Base-by-base conservation (phyloP, 768 basidiomycete genomes). In the Panaeolus cyanescens region DNA sequence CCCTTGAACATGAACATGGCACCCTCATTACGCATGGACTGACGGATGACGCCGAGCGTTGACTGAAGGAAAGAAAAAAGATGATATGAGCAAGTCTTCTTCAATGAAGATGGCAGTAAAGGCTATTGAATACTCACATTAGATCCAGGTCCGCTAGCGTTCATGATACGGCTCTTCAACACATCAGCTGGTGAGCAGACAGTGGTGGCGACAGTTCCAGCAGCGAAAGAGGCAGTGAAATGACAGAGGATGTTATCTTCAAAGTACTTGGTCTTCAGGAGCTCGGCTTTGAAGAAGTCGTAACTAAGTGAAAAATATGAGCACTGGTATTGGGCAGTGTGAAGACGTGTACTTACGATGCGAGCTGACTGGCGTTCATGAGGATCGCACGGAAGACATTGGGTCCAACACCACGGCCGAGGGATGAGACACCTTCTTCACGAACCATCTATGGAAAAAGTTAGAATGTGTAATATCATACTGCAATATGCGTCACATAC, bases 301-400 rank as follows among this genome's bases (percentile, higher is more conserved):
- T 96, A 96, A 10, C 90, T 93, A 61, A 25, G 32, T 32, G 40
- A 57, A 33, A 42, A 58, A 55, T 34, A 17, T 12, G n/a, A 32
- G 5, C n/a, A 6, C 9, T 3, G 1, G 25, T 19, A 4, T 33
- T 4, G 31, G 6, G 19, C 9, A 31, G 2, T 6, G 33, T 61
- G 20, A 31, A 25, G 53, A 22, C 33, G 32, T 45, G 17, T 4
- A 80, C 91, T 72, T 71, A 93, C 87, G 93, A 93, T 1, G 93
- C 94, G 25, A 96, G 86, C 72, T 96, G 94, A 76, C 89, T 91
- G 54, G 92, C 92, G 72, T 95, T 96, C 93, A 95, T 95, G 63
- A 96, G 73, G 13, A 95, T 69, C 1, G 93, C 90, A 71, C 94
- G 85, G 72, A 95, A 89, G 5, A 94, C 87, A 66, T 96, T 96